These are phyloP conservation scores for Hanseniaspora lachancei DNA, from an alignment of 805 yeast genomes.

Conservation along the genomic window DNA sequence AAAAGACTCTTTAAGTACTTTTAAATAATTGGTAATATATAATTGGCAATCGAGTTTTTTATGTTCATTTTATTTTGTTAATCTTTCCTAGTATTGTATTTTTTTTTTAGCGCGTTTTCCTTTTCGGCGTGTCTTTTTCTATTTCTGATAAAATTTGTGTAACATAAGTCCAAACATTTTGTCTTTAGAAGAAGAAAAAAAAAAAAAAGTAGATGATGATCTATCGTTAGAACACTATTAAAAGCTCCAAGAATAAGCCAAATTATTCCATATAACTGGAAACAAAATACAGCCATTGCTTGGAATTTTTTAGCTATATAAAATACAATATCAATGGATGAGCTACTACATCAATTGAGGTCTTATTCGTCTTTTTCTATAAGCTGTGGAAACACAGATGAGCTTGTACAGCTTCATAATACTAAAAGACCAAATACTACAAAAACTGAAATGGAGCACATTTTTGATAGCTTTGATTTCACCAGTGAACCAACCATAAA, in stretches of 20 bases:
- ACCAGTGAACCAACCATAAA: neutral
- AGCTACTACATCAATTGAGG: neutral
- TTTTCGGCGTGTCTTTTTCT: too few species aligned
- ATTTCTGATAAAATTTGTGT: too few species aligned
- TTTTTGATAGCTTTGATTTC: neutral
- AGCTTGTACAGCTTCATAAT: neutral
- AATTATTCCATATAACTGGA: too few species aligned
- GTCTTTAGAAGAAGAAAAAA: too few species aligned
- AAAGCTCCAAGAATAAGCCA: too few species aligned
- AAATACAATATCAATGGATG: neutral
- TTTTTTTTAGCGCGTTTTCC: too few species aligned
- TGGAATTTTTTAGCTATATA: too few species aligned
- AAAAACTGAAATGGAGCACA: neutral
- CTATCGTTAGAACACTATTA: too few species aligned
- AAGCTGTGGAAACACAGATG: neutral
- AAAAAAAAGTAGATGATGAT: too few species aligned
- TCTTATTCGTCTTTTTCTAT: neutral
- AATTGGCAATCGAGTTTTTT: neutral
- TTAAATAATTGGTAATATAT: neutral
- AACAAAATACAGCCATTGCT: too few species aligned
- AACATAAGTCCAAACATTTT: too few species aligned
- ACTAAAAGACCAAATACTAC: neutral
- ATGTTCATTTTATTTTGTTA: neutral
- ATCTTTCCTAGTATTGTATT: neutral
- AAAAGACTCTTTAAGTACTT: constrained; percentile 13